phyloP scores from a whole-genome alignment of 257 asterid genomes.

The Paraleonurus japonicus region DNA sequence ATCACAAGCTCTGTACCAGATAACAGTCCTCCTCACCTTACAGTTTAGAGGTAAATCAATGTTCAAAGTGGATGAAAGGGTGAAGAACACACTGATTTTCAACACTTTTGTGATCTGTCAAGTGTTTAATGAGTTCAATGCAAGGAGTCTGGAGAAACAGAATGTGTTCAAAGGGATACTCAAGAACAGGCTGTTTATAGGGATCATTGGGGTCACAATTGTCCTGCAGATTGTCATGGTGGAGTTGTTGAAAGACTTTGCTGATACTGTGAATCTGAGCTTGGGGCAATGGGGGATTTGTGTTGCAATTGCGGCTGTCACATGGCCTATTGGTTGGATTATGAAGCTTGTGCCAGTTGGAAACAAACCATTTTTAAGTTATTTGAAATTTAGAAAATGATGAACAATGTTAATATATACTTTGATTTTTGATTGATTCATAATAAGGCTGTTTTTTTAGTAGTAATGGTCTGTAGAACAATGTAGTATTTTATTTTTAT shows the following conservation, averaged over 20 bases:
- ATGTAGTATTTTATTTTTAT: neutral
- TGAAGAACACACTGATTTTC: constrained; percentile 55
- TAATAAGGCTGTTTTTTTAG: neutral
- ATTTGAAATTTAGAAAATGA: neutral
- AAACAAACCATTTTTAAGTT: constrained; percentile 28
- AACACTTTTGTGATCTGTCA: constrained; percentile 69
- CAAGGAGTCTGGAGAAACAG: constrained; percentile 49
- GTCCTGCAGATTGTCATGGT: constrained; percentile 54
- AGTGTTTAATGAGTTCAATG: constrained; percentile 49
- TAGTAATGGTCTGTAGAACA: neutral
- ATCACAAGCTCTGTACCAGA: constrained; percentile 60
- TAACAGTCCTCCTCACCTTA: constrained; percentile 42
- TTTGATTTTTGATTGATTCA: neutral
- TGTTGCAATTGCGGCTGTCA: constrained; percentile 41
- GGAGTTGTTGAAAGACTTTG: constrained; percentile 49
- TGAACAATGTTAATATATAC: neutral
- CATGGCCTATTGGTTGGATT: constrained; percentile 53
- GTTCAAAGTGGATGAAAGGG: constrained; percentile 34
- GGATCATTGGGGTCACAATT: constrained; percentile 42
- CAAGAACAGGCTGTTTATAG: constrained; percentile 45
- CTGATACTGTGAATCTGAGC: constrained; percentile 47
- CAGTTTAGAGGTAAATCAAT: constrained; percentile 51
- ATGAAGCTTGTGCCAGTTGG: constrained; percentile 50
- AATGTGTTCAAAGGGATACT: constrained; percentile 50
- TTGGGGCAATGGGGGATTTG: constrained; percentile 50